Evolutionary conservation across 257 asterid genomes (phyloP).

Genomic region (Datura wrightii): DNA sequence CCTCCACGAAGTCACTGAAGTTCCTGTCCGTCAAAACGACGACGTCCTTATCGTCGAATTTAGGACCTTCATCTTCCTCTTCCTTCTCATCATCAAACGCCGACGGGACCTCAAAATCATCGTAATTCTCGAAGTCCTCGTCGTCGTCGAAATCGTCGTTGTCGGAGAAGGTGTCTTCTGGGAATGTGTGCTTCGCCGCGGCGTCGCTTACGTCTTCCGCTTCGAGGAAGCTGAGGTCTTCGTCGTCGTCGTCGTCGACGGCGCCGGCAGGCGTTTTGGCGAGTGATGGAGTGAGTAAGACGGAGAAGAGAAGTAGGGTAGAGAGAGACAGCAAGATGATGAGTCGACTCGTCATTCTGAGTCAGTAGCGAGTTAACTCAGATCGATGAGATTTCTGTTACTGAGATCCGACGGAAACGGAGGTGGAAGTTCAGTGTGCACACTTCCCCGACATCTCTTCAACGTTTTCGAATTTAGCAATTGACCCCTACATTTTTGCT

Average conservation of each 20-base stretch:
- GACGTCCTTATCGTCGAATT: conserved; percentile 82
- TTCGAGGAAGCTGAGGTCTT: conserved; percentile 83
- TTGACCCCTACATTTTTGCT: background rate
- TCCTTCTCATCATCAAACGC: conserved; percentile 43
- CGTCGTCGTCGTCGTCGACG: conserved; percentile 54
- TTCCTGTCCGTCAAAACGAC: conserved; percentile 66
- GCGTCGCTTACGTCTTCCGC: conserved; percentile 48
- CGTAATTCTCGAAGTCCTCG: conserved; percentile 53
- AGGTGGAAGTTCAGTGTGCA: background rate
- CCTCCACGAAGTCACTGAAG: conserved; percentile 69
- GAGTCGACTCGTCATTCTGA: conserved; percentile 43
- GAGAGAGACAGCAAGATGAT: conserved; percentile 38
- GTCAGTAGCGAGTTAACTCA: background rate
- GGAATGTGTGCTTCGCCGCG: conserved; percentile 32
- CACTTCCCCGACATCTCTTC: background rate
- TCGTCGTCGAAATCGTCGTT: conserved; percentile 54
- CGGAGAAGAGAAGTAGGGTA: conserved; percentile 43
- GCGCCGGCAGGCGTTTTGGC: conserved; percentile 30
- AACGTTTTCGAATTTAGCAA: background rate
- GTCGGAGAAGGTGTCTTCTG: conserved; percentile 1
- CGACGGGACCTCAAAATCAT: conserved; percentile 55
- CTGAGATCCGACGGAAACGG: background rate
- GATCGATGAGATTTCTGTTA: background rate
- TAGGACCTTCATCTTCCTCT: conserved; percentile 54
- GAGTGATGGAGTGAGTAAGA: conserved; percentile 32